These are phyloP conservation scores for Daldinia grandis DNA, from an alignment of 495 filamentous ascomycete genomes.

Conservation along the genomic window DNA sequence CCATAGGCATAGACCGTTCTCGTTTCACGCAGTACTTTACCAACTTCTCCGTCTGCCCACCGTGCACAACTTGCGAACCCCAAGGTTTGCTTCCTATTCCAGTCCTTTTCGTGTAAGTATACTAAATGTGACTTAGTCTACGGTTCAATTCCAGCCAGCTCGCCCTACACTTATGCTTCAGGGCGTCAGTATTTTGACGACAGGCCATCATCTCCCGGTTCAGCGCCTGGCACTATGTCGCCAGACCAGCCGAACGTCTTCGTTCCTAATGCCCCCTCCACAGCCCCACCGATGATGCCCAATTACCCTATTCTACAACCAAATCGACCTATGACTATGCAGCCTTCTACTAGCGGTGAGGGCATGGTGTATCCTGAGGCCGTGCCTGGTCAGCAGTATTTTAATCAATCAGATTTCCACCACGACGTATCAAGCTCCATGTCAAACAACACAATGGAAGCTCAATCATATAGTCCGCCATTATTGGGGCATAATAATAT, in stretches of 20 bases:
- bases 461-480: conserved; percentile 24
- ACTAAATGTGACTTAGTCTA: conserved; percentile 45
- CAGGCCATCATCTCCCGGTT: conserved; percentile 43
- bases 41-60: conserved; percentile 50
- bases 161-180: conserved; percentile 46
- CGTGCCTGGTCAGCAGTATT: conserved; percentile 43
- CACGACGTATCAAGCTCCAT: conserved; percentile 35
- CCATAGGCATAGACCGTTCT: conserved; percentile 45
- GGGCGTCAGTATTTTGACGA: conserved; percentile 45
- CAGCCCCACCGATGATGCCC: conserved; percentile 49
- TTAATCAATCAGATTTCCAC: conserved; percentile 33
- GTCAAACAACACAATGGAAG: conserved; percentile 31
- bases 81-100: conserved; percentile 45
- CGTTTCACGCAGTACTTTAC: conserved; percentile 52
- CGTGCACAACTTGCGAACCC: conserved; percentile 52
- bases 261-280: conserved; percentile 43
- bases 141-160: conserved; percentile 45
- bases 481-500: conserved; percentile 27
- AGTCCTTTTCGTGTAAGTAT: conserved; percentile 13
- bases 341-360: conserved; percentile 51
- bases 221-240: conserved; percentile 38
- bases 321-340: conserved; percentile 46
- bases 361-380: conserved; percentile 56
- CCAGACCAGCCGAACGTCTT: conserved; percentile 43
- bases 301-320: conserved; percentile 54